These are phyloP conservation scores for Vaccinium myrtillus DNA, from an alignment of 148 eudicot genomes.

Conservation along the genomic window DNA sequence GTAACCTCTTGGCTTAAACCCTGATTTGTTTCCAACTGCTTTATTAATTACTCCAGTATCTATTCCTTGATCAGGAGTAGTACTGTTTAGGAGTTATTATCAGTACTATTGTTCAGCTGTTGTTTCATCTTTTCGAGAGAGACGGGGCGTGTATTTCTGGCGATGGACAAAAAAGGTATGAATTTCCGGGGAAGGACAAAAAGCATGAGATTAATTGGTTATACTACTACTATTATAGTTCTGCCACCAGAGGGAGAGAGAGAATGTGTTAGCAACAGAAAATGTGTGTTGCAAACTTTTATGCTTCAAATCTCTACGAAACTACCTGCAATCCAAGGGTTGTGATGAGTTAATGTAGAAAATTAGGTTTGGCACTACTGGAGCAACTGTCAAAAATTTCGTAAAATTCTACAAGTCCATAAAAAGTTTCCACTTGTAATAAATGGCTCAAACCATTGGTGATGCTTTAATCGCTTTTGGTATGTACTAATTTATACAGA, in stretches of 20 bases:
- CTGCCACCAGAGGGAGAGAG: no score
- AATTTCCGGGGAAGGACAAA: slow-evolving; percentile 58
- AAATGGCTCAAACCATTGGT: neutral
- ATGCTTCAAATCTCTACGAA: no score
- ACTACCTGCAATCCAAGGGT: neutral
- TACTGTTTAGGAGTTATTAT: neutral
- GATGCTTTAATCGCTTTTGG: neutral
- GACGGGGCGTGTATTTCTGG: slow-evolving; percentile 5
- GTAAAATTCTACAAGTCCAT: neutral
- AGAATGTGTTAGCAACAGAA: no score
- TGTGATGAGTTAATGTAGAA: neutral
- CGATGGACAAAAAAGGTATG: slow-evolving; percentile 45
- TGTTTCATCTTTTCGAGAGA: neutral
- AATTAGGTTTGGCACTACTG: no score
- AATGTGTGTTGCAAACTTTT: no score
- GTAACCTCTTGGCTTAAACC: neutral
- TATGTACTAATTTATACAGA: neutral
- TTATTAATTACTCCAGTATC: neutral
- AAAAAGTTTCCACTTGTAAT: neutral
- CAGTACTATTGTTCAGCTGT: neutral
- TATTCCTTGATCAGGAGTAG: no score
- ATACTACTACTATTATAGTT: neutral
- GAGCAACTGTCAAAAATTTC: no score
- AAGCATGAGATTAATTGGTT: slow-evolving; percentile 56
- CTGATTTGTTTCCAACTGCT: neutral